Conservation (phyloP, 2,329 filamentous ascomycete species). For the Diaporthe sp. region DNA sequence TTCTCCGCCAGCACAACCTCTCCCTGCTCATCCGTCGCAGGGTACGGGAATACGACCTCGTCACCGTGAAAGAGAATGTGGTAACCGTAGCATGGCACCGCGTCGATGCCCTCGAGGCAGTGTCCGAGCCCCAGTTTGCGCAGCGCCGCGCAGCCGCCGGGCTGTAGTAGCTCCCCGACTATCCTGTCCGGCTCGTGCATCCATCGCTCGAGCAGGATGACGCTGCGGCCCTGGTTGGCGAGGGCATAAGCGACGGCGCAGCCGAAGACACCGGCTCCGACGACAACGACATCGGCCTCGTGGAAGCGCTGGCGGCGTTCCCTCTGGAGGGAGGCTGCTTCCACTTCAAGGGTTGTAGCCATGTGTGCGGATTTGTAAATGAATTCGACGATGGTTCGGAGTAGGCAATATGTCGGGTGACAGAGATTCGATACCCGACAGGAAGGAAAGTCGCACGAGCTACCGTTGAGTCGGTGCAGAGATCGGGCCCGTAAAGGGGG, state of each 20-base stretch:
- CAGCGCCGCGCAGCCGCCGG: slow-evolving; percentile 87
- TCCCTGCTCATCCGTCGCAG: slow-evolving; percentile 67
- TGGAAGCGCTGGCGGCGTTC: slow-evolving; percentile 68
- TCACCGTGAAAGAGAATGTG: slow-evolving; percentile 86
- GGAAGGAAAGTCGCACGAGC: not conserved
- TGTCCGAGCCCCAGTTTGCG: slow-evolving; percentile 83
- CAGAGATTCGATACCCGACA: not conserved
- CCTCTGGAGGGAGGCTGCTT: slow-evolving; percentile 55
- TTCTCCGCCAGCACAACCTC: slow-evolving; percentile 52
- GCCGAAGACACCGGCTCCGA: slow-evolving; percentile 92
- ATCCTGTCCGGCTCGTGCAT: slow-evolving; percentile 95
- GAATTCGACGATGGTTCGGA: slow-evolving; percentile 33
- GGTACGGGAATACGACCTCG: slow-evolving; percentile 84
- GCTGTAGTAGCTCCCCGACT: slow-evolving; percentile 94
- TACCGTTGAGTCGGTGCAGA: not conserved
- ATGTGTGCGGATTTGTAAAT: slow-evolving; percentile 39
- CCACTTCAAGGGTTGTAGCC: slow-evolving; percentile 52
- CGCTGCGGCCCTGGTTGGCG: slow-evolving; percentile 89
- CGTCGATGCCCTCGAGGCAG: slow-evolving; percentile 91
- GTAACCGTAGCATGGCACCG: slow-evolving; percentile 86
- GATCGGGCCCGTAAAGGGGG: slow-evolving; percentile 20
- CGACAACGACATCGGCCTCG: slow-evolving; percentile 87
- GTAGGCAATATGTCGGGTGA: slow-evolving; percentile 15
- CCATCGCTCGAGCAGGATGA: slow-evolving; percentile 89
- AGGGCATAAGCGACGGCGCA: slow-evolving; percentile 88